A percentile compares a stretch with the other conserved stretches of the same genome.
Evolutionary conservation across 202 grass and related monocot species (phyloP).

Genomic region (Elaeis oleifera): DNA sequence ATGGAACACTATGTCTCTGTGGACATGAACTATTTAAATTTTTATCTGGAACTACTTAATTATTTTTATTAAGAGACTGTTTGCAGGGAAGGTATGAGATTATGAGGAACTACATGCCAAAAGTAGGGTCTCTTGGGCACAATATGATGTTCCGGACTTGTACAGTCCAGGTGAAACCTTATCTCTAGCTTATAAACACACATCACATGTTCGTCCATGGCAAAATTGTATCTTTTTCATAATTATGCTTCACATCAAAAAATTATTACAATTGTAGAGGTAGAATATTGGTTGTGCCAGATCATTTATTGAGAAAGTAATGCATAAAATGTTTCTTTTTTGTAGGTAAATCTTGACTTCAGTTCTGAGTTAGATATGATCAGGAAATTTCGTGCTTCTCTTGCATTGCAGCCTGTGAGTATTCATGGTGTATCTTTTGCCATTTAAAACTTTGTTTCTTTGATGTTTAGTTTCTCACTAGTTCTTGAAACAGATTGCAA

Average conservation of each 20-base stretch:
- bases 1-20: too few relatives aligned
- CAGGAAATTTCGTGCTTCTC: constrained; percentile 71
- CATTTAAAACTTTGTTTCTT: constrained; percentile 17
- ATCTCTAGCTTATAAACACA: neutral
- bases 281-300: too few relatives aligned
- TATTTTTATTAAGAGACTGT: neutral
- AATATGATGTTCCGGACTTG: constrained; percentile 99
- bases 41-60: too few relatives aligned
- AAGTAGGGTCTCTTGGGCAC: constrained; percentile 91
- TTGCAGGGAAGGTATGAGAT: constrained; percentile 84
- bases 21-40: too few relatives aligned
- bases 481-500: constrained; percentile 73
- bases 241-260: too few relatives aligned
- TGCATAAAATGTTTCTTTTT: constrained; percentile 5
- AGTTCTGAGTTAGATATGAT: constrained; percentile 98
- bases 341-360: constrained; percentile 98
- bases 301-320: neutral
- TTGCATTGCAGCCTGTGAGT: constrained; percentile 91
- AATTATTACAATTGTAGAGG: too few relatives aligned
- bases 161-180: constrained; percentile 63
- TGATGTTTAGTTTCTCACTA: constrained; percentile 9
- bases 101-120: constrained; percentile 98
- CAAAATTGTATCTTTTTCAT: neutral
- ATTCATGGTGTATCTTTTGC: constrained; percentile 26
- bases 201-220: neutral